Conservation (phyloP, 768 basidiomycete species). For the Mycena belliarum region DNA sequence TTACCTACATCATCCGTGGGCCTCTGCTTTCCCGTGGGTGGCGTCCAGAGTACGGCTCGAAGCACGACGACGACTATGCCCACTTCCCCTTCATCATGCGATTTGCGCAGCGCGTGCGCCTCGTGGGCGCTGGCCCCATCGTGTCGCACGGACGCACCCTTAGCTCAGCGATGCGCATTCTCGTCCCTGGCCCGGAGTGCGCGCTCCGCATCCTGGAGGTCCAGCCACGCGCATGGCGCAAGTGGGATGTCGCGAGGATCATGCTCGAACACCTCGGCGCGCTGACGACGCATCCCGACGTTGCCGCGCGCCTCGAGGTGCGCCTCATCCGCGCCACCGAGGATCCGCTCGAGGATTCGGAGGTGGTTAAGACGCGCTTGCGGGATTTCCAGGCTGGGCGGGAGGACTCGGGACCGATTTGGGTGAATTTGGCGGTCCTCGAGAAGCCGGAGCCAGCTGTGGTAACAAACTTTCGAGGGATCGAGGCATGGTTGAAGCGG, state of each 20-base stretch:
- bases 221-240: constrained; percentile 3
- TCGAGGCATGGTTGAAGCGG: constrained; percentile 12
- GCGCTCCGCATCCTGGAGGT: constrained; percentile 13
- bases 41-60: constrained; percentile 4
- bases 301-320: constrained; percentile 6
- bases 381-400: background rate
- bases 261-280: background rate
- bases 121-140: constrained; percentile 2
- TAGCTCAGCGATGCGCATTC: background rate
- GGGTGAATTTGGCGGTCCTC: background rate
- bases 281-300: constrained; percentile 15
- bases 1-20: constrained; percentile 13
- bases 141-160: background rate
- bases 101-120: constrained; percentile 12
- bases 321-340: constrained; percentile 7
- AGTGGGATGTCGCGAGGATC: background rate
- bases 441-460: background rate
- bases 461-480: background rate
- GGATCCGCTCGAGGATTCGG: background rate
- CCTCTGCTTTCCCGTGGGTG: background rate
- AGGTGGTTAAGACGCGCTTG: background rate
- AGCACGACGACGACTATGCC: background rate
- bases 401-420: background rate
- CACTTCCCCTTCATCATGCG: constrained; percentile 14
- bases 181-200: background rate